These are phyloP conservation scores for Eutypa lata DNA, from an alignment of 2,329 filamentous ascomycete species.

Conservation along the genomic window DNA sequence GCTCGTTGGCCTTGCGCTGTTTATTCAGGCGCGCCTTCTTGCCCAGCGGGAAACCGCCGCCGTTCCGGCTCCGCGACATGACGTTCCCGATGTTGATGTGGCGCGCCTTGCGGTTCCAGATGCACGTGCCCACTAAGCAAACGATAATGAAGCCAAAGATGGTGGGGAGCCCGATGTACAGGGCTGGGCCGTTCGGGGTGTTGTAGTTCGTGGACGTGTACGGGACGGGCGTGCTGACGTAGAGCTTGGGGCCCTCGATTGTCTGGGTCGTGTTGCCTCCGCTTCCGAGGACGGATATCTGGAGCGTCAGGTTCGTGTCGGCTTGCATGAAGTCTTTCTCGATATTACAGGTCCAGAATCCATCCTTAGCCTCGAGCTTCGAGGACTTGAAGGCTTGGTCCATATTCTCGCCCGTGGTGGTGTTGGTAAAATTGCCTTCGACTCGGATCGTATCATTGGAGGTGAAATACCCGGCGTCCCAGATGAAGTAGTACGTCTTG, in stretches of 20 bases:
- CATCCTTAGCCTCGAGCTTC: constrained; percentile 38
- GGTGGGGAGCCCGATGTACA: constrained; percentile 52
- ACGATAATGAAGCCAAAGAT: constrained; percentile 46
- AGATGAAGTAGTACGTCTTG: constrained; percentile 53
- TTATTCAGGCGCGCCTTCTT: constrained; percentile 33
- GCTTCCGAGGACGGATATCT: constrained; percentile 37
- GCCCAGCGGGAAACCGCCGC: constrained; percentile 38
- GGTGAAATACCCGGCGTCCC: constrained; percentile 52
- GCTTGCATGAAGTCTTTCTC: constrained; percentile 33
- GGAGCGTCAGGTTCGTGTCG: constrained; percentile 47
- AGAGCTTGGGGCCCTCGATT: constrained; percentile 39
- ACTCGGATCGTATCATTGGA: constrained; percentile 36
- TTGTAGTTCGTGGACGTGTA: constrained; percentile 28
- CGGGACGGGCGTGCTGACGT: constrained; percentile 35
- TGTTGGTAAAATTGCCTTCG: constrained; percentile 26
- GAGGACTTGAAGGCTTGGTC: constrained; percentile 34
- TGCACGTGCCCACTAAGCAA: constrained; percentile 50
- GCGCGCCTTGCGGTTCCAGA: constrained; percentile 54
- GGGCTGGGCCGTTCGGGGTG: constrained; percentile 35
- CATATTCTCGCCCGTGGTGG: constrained; percentile 27
- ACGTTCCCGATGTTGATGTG: constrained; percentile 49
- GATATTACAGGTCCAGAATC: constrained; percentile 47
- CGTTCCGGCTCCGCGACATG: constrained; percentile 43
- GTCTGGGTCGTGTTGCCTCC: constrained; percentile 22
- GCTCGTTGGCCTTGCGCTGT: constrained; percentile 30